Percentiles rank a stretch among this genome's conserved stretches.
These are phyloP conservation scores for Porpolomopsis calyptriformis DNA, from an alignment of 768 basidiomycete species.

Conservation along the genomic window DNA sequence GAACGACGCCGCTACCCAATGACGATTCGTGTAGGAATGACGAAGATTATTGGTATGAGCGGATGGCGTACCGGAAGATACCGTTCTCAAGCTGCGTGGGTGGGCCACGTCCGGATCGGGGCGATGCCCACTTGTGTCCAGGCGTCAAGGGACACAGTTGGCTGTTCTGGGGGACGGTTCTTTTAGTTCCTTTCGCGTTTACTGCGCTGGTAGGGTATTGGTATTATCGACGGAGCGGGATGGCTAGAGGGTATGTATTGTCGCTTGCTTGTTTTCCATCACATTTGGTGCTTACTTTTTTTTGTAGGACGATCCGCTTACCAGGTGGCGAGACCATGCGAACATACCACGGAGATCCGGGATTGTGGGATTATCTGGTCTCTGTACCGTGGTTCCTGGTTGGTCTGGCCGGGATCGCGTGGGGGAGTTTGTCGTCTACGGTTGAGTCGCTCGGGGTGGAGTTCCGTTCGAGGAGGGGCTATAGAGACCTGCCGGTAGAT, in stretches of 20 bases:
- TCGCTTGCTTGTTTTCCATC: conserved; percentile 5
- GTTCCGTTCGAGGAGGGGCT: conserved; percentile 50
- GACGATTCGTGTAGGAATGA: conserved; percentile 54
- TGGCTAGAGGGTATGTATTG: conserved; percentile 58
- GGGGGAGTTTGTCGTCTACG: conserved; percentile 48
- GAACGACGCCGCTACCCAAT: conserved; percentile 47
- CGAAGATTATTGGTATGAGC: conserved; percentile 85
- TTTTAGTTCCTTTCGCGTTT: conserved; percentile 67
- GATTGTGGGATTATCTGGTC: conserved; percentile 60
- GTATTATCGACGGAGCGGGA: conserved; percentile 68
- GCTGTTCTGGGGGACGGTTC: conserved; percentile 77
- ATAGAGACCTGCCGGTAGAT: conserved; percentile 69
- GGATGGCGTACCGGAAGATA: conserved; percentile 85
- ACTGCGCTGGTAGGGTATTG: conserved; percentile 71
- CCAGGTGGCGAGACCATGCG: conserved; percentile 42
- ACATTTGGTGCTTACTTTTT: conserved; percentile 6
- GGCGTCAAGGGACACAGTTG: conserved; percentile 62
- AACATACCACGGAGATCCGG: conserved; percentile 28
- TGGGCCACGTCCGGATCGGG: conserved; percentile 70
- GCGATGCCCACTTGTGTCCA: conserved; percentile 66
- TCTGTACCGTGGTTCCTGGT: conserved; percentile 87
- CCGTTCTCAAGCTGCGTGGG: conserved; percentile 82
- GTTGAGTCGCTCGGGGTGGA: conserved; percentile 28
- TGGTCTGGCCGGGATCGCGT: conserved; percentile 65
- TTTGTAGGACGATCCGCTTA: conserved; percentile 62